phyloP scores from a whole-genome alignment of 108 stramenopile species.

The Cyclotella baltica region DNA sequence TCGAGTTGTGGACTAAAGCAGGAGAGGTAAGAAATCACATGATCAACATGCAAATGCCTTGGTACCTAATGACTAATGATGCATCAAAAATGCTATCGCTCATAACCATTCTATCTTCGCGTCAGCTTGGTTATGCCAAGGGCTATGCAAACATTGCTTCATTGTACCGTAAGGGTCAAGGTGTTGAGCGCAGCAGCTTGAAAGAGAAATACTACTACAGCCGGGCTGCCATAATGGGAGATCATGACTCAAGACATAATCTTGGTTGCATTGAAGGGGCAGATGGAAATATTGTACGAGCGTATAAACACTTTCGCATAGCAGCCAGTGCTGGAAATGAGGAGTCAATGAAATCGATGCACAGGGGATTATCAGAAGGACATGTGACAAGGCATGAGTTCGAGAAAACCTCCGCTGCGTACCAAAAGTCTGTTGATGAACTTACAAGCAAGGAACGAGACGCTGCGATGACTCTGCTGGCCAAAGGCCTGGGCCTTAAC shows the following conservation, averaged over 20 bases:
- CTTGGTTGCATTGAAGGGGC: background rate
- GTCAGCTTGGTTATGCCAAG: background rate
- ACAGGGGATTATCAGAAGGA: background rate
- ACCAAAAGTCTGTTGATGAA: background rate
- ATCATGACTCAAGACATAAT: background rate
- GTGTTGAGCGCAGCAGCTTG: background rate
- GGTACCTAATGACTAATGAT: too few relatives aligned
- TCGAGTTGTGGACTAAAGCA: background rate
- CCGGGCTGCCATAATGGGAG: background rate
- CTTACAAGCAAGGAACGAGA: background rate
- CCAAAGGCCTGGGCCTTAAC: background rate
- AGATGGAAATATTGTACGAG: background rate
- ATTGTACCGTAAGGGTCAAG: background rate
- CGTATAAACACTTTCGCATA: background rate
- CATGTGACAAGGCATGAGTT: background rate
- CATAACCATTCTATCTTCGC: too few relatives aligned
- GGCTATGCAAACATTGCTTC: background rate
- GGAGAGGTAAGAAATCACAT: too few relatives aligned
- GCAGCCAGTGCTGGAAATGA: background rate
- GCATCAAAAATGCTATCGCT: too few relatives aligned
- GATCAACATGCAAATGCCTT: too few relatives aligned
- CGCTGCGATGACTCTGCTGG: background rate
- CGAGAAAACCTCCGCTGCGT: background rate
- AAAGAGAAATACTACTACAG: too few relatives aligned
- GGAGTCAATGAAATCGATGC: background rate